Evolutionary conservation across 371 early-diverging fungal species (phyloP), one percentile per base, ranked within the genome.

Genomic region (Cokeromyces recurvatus): DNA sequence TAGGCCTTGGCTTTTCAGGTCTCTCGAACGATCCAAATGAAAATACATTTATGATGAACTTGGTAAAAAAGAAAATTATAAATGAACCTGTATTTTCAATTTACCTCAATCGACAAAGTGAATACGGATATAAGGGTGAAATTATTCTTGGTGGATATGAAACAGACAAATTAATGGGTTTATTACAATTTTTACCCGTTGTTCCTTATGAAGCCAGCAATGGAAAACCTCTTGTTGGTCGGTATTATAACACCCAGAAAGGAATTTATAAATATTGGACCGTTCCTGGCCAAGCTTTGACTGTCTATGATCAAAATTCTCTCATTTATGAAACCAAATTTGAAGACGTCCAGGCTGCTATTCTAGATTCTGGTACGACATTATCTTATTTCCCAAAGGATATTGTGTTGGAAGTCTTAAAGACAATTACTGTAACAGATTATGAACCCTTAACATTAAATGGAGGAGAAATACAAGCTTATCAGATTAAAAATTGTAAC

Each of bases 101-200:
- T 17, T 66, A 61, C 31, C 46, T 72, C 11, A 64, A 63, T 35
- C 16, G 38, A 17, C 53, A 51, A 48, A 29, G 22, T 5, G 43
- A 43, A 9, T 36, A 52, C 23, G 57, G 57, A 11, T 48, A 53
- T 29, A 46, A 53, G 8, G 82, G 79, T 2, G 69, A 74, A 35
- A 64, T 79, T 23, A 70, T 69, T 10, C 62, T 82, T 48, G 81
- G 80, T 9, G 81, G 75, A 0, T 67, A 68, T 31, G 79, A 85
- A 41, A 46, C 52, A n/a, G 27, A 61, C 43, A 71, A 71, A 42
- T 79, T 66, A 48, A 57, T 55, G 4, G 81, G 82, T 14, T 29
- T 41, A 5, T 22, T 82, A 17, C 46, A 56, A 17, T 82, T 75
- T 32, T 25, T 61, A 12, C 66, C 64, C 3, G 53, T 66, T 0